Evolutionary conservation across 768 basidiomycete species (phyloP), one percentile per base, ranked within the genome.

Genomic region (Psilocybe cyanescens): DNA sequence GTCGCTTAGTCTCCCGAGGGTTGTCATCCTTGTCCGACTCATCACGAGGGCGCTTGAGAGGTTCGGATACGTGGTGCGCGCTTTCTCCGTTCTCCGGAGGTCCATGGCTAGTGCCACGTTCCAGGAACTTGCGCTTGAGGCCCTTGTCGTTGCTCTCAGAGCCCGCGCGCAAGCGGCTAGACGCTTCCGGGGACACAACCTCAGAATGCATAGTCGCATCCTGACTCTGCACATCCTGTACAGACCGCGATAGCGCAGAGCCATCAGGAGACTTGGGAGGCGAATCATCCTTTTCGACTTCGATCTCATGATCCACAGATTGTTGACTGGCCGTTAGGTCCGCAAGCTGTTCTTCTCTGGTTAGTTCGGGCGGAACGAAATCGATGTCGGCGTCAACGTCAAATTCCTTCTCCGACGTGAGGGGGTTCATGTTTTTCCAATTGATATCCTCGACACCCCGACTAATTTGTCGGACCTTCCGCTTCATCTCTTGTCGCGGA

Each of bases 401-500:
- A 17, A 49, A 53, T 29, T 67, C 71, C 55, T 74, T 73, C 60
- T 76, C 74, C 35, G 71, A 67, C 6, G 69, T 66, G 17, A 62
- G 55, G 28, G 71, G 66, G 61, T 81, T 79, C 70, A 75, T 74
- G 59, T 83, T 86, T 71, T 82, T 80, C 90, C 89, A 90, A 69
- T 79, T 86, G 64, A 91, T 83, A 70, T 92, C 91, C 72, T 91
- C 90, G 33, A 92, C 90, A 29, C 89, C 88, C 68, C 87, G 87
- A 63, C 89, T 91, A 67, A 91, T 90, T 76, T 91, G 90, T 55
- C 88, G 83, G 60, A 90, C 85, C 68, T 77, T 76, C 52, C 84
- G 83, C 78, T 90, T 92, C 76, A 89, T 84, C 74, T 92, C 90
- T 65, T 86, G 84, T 3, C 87, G 88, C 3, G 92, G 90, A n/a